Percentiles rank a stretch among this genome's conserved stretches.
Evolutionary conservation across 2,329 filamentous ascomycete genomes (phyloP).

Genomic region (Lizonia empirigonia): DNA sequence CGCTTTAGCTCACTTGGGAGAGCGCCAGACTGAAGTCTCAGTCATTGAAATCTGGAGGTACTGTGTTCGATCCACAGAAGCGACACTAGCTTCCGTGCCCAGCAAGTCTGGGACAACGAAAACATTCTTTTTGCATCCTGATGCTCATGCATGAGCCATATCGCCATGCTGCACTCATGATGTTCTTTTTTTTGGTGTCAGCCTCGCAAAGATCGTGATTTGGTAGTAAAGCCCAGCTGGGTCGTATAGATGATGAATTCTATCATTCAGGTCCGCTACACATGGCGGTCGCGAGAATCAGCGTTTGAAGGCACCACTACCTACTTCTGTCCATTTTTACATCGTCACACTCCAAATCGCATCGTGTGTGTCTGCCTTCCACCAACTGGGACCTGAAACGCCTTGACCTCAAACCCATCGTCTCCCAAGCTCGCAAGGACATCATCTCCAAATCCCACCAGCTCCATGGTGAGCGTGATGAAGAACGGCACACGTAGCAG

Average conservation of each 20-base stretch:
- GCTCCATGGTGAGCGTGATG: conserved; percentile 19
- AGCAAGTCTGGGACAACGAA: conserved; percentile 6
- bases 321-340: no score
- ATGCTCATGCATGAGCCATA: no score
- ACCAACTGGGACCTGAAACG: conserved; percentile 4
- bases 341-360: background rate
- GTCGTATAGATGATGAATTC: no score
- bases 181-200: no score
- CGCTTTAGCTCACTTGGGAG: conserved; percentile 23
- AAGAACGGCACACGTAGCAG: conserved; percentile 23
- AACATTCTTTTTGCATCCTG: conserved; percentile 1
- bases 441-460: conserved; percentile 23
- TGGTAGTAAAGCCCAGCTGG: no score
- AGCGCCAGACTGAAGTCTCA: conserved; percentile 23
- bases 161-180: no score
- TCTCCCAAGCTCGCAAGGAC: conserved; percentile 22
- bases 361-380: background rate
- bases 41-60: conserved; percentile 22
- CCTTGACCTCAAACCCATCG: conserved; percentile 28
- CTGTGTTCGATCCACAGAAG: conserved; percentile 22
- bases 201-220: no score
- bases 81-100: conserved; percentile 19
- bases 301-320: no score
- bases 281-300: no score
- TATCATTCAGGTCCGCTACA: no score